Conservation (phyloP, 75 land plant genomes). For the Selaginella tamariscina region DNA sequence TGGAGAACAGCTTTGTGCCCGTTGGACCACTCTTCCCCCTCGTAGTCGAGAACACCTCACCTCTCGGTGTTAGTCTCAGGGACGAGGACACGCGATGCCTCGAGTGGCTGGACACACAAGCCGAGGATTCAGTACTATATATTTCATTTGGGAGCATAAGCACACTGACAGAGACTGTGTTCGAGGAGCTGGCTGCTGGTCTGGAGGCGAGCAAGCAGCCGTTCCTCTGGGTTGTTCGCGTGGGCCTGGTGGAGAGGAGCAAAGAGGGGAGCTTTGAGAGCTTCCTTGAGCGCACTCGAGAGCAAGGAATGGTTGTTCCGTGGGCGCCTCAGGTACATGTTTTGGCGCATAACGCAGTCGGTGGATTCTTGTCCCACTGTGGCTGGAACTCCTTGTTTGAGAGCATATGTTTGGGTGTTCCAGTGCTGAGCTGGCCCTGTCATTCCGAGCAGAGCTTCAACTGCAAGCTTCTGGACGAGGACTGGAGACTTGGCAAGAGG, state of each 20-base stretch:
- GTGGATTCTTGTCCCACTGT: constrained; percentile 7
- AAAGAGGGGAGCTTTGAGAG: not conserved
- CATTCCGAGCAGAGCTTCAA: not conserved
- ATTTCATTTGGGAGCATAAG: constrained; percentile 3
- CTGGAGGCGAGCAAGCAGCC: not conserved
- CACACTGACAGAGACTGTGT: not conserved
- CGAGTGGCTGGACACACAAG: not conserved
- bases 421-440: not conserved
- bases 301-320: constrained; percentile 8
- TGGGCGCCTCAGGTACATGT: constrained; percentile 5
- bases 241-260: not conserved
- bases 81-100: not conserved
- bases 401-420: constrained; percentile 1
- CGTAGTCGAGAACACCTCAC: not conserved
- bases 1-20: not conserved
- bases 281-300: not conserved
- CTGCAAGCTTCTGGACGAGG: not conserved
- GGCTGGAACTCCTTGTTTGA: constrained; percentile 5
- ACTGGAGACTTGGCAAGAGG: not conserved
- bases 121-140: not conserved
- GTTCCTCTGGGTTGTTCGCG: not conserved
- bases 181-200: not conserved
- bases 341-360: not conserved
- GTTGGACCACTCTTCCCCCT: constrained; percentile 9
- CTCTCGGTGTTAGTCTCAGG: not conserved